Evolutionary conservation across 257 asterid species (phyloP).

Genomic region (Solanum chilense): DNA sequence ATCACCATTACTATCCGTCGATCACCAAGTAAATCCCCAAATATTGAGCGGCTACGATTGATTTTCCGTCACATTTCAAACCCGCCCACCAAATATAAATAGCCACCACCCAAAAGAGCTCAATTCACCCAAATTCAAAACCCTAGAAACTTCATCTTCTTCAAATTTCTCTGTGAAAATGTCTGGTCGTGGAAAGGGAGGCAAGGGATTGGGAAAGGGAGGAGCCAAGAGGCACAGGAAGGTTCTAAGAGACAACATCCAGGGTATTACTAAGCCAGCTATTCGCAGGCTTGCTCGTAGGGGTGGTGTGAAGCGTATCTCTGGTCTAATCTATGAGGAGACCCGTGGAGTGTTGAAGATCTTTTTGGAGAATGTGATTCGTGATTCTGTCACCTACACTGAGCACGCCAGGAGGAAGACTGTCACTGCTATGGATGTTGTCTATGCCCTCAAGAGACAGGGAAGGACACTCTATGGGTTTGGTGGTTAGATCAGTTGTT

Average conservation of each 20-base stretch:
- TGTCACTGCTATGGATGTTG: slow-evolving; percentile 24
- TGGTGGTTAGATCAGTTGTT: not conserved
- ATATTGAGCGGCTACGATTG: not conserved
- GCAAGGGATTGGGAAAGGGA: slow-evolving; percentile 29
- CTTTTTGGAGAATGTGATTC: slow-evolving; percentile 28
- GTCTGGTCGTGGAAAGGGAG: slow-evolving; percentile 26
- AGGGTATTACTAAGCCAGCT: slow-evolving; percentile 32
- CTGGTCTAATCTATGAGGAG: slow-evolving; percentile 29
- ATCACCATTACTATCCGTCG: not conserved
- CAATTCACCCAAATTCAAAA: not conserved
- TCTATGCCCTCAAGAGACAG: slow-evolving; percentile 28
- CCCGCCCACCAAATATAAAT: not conserved
- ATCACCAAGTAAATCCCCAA: not conserved
- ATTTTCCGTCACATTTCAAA: not conserved
- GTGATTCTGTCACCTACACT: slow-evolving; percentile 31
- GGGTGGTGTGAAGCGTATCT: slow-evolving; percentile 35
- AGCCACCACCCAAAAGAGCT: not conserved
- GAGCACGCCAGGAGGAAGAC: slow-evolving; percentile 26
- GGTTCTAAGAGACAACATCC: slow-evolving; percentile 30
- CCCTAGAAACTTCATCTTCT: not conserved
- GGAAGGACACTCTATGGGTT: slow-evolving; percentile 31
- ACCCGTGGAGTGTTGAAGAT: slow-evolving; percentile 31
- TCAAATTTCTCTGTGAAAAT: not conserved
- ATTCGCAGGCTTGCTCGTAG: slow-evolving; percentile 30
- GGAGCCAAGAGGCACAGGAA: slow-evolving; percentile 35